Conservation (phyloP, 495 filamentous ascomycete genomes). For the Stereocaulon alpinum region DNA sequence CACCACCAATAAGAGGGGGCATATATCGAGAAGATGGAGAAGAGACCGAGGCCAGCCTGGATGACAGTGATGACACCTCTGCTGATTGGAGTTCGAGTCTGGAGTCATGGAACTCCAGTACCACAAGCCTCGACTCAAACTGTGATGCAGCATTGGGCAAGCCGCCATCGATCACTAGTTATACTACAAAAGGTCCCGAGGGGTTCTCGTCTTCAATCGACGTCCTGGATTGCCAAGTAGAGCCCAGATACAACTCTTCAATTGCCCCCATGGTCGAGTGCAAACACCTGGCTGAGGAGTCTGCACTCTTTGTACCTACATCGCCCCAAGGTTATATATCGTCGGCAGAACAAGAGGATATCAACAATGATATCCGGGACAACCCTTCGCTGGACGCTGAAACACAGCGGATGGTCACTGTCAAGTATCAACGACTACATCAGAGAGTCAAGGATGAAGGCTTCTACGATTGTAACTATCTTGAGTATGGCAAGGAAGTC, state of each 20-base stretch:
- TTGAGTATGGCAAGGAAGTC: constrained; percentile 37
- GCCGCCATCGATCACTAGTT: neutral
- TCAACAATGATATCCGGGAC: constrained; percentile 26
- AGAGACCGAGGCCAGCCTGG: constrained; percentile 10
- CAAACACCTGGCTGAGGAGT: neutral
- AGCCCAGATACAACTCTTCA: neutral
- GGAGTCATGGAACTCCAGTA: constrained; percentile 6
- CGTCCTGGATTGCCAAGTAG: neutral
- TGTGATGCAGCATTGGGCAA: neutral
- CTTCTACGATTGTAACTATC: constrained; percentile 35
- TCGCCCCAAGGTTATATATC: constrained; percentile 10
- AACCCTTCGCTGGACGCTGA: constrained; percentile 35
- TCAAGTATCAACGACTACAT: constrained; percentile 35
- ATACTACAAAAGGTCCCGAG: neutral
- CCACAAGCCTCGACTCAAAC: constrained; percentile 2
- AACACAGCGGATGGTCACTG: constrained; percentile 33
- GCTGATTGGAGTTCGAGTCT: constrained; percentile 1
- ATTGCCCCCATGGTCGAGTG: neutral
- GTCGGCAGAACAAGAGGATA: constrained; percentile 39
- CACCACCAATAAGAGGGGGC: constrained; percentile 26
- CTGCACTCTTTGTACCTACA: no score
- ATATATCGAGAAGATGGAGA: constrained; percentile 11
- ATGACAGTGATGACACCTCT: constrained; percentile 20
- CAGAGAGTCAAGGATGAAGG: constrained; percentile 31
- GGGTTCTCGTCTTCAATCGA: neutral